Evolutionary conservation across 1,139 yeast genomes (phyloP).

Genomic region (Saccharomyces hybrid): DNA sequence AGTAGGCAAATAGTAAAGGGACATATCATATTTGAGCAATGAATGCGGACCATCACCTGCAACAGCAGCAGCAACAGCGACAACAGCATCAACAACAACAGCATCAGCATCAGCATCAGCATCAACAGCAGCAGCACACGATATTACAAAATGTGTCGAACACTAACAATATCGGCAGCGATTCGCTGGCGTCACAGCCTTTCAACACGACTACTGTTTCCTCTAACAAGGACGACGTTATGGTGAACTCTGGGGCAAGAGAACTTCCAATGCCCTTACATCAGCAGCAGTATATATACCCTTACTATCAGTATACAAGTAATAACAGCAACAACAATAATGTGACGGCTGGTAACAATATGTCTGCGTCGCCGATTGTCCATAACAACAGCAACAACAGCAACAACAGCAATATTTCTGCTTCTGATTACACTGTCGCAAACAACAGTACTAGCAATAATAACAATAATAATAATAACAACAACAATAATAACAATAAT

Average conservation of each 20-base stretch:
- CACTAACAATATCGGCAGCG: not conserved
- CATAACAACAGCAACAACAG: not conserved
- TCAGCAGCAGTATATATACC: conserved; percentile 4
- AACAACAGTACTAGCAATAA: not conserved
- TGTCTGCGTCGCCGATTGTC: not conserved
- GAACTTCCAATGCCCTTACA: not conserved
- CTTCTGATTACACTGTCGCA: not conserved
- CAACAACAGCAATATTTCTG: conserved; percentile 3
- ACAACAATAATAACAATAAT: not conserved
- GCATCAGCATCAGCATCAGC: conserved; percentile 6
- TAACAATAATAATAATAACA: not conserved
- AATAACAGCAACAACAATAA: not conserved
- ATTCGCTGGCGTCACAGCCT: not conserved
- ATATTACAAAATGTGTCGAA: conserved; percentile 8
- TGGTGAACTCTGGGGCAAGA: not conserved
- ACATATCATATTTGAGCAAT: not conserved
- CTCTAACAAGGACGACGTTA: not conserved
- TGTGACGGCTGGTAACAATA: not conserved
- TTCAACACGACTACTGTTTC: not conserved
- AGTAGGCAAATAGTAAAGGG: conserved; percentile 16
- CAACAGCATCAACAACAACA: conserved; percentile 4
- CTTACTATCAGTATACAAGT: not conserved
- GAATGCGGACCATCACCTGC: conserved; percentile 23
- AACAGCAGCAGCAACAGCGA: conserved; percentile 3
- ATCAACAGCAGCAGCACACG: conserved; percentile 7